A percentile compares a stretch with the other conserved stretches of the same genome.
These are phyloP conservation scores for Aspergillus nanangensis DNA, from an alignment of 495 filamentous ascomycete genomes.

Conservation along the genomic window DNA sequence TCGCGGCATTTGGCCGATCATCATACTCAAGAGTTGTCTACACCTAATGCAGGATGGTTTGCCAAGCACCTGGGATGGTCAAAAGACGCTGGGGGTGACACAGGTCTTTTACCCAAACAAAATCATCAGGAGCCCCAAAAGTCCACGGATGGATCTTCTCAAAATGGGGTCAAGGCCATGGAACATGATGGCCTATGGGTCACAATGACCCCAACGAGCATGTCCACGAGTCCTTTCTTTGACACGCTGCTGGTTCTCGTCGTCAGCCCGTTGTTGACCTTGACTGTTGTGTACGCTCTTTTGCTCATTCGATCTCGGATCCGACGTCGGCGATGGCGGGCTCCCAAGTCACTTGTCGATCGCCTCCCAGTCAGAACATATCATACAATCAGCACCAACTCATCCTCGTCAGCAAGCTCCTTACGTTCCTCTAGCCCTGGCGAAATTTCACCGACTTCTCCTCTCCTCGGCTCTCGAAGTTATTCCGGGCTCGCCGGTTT, in stretches of 20 bases:
- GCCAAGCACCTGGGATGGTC: slow-evolving; percentile 32
- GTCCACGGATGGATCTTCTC: slow-evolving; percentile 6
- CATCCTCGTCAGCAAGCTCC: slow-evolving; percentile 50
- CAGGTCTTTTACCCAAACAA: slow-evolving; percentile 11
- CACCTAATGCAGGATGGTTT: slow-evolving; percentile 29
- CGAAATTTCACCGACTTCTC: slow-evolving; percentile 67
- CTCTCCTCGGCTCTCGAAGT: slow-evolving; percentile 50
- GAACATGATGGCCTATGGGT: slow-evolving; percentile 89
- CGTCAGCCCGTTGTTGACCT: slow-evolving; percentile 83
- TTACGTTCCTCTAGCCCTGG: slow-evolving; percentile 46
- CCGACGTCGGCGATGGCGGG: slow-evolving; percentile 85
- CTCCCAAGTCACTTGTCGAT: slow-evolving; percentile 93
- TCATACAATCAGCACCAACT: slow-evolving; percentile 74
- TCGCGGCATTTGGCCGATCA: slow-evolving; percentile 3
- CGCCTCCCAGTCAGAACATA: slow-evolving; percentile 93
- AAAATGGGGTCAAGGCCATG: slow-evolving; percentile 19
- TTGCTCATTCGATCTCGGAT: slow-evolving; percentile 85
- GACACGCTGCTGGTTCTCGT: slow-evolving; percentile 93
- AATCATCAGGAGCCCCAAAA: slow-evolving; percentile 10
- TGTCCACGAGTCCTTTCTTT: slow-evolving; percentile 91
- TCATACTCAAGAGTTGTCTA: slow-evolving; percentile 3
- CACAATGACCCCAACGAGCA: slow-evolving; percentile 83
- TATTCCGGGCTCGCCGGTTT: slow-evolving; percentile 31
- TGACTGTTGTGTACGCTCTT: slow-evolving; percentile 89
- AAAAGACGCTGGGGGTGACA: slow-evolving; percentile 10